These are phyloP conservation scores for Geosmithia putterillii DNA, from an alignment of 2,329 filamentous ascomycete species.

Conservation along the genomic window DNA sequence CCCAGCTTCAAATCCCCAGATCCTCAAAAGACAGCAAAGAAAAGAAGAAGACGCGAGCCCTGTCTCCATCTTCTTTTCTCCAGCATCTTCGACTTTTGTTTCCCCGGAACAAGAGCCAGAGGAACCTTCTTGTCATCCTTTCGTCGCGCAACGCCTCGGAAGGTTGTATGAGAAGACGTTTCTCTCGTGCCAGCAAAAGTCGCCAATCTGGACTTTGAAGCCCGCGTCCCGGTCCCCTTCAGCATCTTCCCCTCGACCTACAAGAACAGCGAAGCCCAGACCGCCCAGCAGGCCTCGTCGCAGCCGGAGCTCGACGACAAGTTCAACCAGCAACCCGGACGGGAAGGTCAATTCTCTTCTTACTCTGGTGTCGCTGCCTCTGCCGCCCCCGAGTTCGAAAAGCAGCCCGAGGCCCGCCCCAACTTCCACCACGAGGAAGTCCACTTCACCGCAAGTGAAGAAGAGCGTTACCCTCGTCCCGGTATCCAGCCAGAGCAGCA, in stretches of 20 bases:
- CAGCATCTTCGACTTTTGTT: constrained; percentile 35
- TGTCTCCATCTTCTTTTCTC: constrained; percentile 16
- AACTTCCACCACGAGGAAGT: constrained; percentile 68
- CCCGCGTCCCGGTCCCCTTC: constrained; percentile 97
- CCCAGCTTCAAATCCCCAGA: constrained; percentile 8
- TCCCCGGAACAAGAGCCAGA: constrained; percentile 50
- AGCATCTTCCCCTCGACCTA: constrained; percentile 99
- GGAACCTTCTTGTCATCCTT: constrained; percentile 57
- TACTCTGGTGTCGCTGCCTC: constrained; percentile 24
- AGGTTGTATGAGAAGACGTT: constrained; percentile 50
- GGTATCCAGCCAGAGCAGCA: constrained; percentile 43
- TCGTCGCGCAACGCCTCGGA: constrained; percentile 47
- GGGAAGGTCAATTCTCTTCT: constrained; percentile 89
- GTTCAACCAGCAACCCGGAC: constrained; percentile 72
- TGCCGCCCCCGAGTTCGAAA: constrained; percentile 49
- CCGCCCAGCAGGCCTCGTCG: constrained; percentile 36
- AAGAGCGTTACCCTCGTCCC: constrained; percentile 65
- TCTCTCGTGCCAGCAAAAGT: constrained; percentile 56
- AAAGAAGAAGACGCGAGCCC: constrained; percentile 20
- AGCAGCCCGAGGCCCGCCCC: constrained; percentile 47
- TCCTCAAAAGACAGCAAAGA: constrained; percentile 8
- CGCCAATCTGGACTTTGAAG: constrained; percentile 99
- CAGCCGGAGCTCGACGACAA: constrained; percentile 86
- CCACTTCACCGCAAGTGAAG: constrained; percentile 58
- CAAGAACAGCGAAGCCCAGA: constrained; percentile 43